These are phyloP conservation scores for Hsuehochloa calcarea DNA, from an alignment of 176 grass and related monocot genomes.

Conservation along the genomic window DNA sequence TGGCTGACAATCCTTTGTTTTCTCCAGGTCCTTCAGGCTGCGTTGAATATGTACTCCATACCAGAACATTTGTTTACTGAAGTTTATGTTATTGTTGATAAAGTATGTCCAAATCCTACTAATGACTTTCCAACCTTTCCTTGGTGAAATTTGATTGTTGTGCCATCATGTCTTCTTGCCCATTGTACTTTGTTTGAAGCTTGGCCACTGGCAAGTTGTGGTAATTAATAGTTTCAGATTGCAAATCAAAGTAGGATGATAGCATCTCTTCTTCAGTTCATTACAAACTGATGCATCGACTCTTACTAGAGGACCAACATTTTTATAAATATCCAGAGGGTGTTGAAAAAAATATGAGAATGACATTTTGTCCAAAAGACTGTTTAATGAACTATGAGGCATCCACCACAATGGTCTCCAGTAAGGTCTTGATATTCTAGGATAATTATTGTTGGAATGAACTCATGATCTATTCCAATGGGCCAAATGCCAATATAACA, in stretches of 20 bases:
- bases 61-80: conserved; percentile 69
- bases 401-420: background rate
- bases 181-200: background rate
- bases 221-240: background rate
- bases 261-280: background rate
- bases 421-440: background rate
- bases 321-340: background rate
- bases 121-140: background rate
- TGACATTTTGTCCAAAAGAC: background rate
- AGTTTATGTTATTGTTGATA: conserved; percentile 89
- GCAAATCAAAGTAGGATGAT: background rate
- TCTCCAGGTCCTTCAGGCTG: conserved; percentile 81
- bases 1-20: conserved; percentile 18
- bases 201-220: background rate
- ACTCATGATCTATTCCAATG: no score
- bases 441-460: background rate
- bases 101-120: conserved; percentile 40
- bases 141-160: background rate
- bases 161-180: background rate
- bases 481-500: no score
- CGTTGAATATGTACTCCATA: conserved; percentile 61
- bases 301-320: background rate
- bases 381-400: background rate
- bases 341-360: background rate
- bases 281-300: background rate